Percentiles rank a stretch among this genome's conserved stretches.
Evolutionary conservation across 1,139 yeast genomes (phyloP).

Genomic region (Hansenula anomala): DNA sequence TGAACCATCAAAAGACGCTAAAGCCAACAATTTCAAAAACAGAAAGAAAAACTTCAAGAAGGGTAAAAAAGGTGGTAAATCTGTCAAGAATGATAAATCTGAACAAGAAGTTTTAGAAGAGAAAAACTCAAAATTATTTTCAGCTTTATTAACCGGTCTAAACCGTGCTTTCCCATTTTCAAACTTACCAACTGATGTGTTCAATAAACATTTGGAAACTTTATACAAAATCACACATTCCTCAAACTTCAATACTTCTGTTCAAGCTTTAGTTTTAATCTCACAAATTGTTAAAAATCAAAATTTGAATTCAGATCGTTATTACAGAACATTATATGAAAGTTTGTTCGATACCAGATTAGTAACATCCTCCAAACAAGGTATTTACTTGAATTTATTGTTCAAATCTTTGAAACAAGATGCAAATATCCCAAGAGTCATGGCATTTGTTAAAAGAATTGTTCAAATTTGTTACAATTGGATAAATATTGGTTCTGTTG

Average conservation of each 20-base stretch:
- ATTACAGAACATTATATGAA: conserved; percentile 85
- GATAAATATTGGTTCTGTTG: conserved; percentile 81
- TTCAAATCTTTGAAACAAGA: conserved; percentile 83
- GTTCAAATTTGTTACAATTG: conserved; percentile 81
- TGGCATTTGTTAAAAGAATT: conserved; percentile 90
- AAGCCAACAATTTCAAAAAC: conserved; percentile 34
- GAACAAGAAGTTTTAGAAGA: conserved; percentile 76
- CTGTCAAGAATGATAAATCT: conserved; percentile 62
- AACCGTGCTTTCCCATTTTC: conserved; percentile 97
- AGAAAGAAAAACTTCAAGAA: conserved; percentile 51
- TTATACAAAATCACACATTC: conserved; percentile 90
- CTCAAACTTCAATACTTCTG: conserved; percentile 88
- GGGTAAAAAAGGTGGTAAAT: conserved; percentile 80
- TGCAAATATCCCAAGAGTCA: conserved; percentile 55
- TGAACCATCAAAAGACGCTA: conserved; percentile 26
- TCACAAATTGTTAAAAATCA: conserved; percentile 68
- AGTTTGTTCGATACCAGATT: conserved; percentile 83
- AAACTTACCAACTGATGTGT: conserved; percentile 64
- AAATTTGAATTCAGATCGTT: conserved; percentile 63
- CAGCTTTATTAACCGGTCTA: conserved; percentile 90
- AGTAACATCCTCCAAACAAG: conserved; percentile 79
- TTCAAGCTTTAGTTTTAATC: conserved; percentile 85
- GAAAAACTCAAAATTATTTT: conserved; percentile 76
- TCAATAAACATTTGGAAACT: conserved; percentile 76
- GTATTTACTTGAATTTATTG: conserved; percentile 79